Conservation (phyloP, 805 yeast genomes). For the Pichia phayaonensis region DNA sequence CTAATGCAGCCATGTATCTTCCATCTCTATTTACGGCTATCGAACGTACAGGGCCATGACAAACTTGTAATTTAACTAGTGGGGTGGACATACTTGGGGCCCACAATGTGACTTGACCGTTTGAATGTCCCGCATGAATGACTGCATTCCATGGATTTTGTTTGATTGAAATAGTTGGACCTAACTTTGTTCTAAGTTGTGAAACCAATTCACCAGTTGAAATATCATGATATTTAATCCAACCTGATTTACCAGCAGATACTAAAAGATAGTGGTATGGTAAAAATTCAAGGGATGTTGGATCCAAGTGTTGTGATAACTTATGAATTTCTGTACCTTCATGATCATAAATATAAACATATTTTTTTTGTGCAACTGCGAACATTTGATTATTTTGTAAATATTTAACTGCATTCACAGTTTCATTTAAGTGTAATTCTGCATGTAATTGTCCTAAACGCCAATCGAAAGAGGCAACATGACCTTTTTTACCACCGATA, state of each 20-base stretch:
- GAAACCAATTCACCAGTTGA: slow-evolving; percentile 84
- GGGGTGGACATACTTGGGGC: slow-evolving; percentile 85
- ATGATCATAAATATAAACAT: slow-evolving; percentile 85
- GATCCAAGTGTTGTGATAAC: slow-evolving; percentile 82
- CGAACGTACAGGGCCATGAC: slow-evolving; percentile 83
- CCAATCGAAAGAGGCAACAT: slow-evolving; percentile 95
- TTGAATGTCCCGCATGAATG: slow-evolving; percentile 86
- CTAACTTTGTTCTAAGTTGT: slow-evolving; percentile 79
- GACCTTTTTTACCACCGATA: slow-evolving; percentile 88
- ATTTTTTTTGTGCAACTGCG: slow-evolving; percentile 96
- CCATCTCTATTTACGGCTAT: slow-evolving; percentile 89
- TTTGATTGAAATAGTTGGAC: slow-evolving; percentile 81
- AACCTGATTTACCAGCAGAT: slow-evolving; percentile 86
- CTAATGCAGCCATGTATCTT: slow-evolving; percentile 86
- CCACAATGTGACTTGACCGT: slow-evolving; percentile 92
- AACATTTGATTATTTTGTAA: slow-evolving; percentile 87
- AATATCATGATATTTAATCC: slow-evolving; percentile 87
- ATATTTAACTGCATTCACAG: slow-evolving; percentile 84
- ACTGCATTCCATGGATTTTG: slow-evolving; percentile 96
- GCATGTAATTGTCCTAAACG: slow-evolving; percentile 73
- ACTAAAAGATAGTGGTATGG: slow-evolving; percentile 89
- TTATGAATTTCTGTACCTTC: slow-evolving; percentile 90
- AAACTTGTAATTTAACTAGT: slow-evolving; percentile 69
- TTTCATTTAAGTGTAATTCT: slow-evolving; percentile 80
- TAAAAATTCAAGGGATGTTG: slow-evolving; percentile 72